Percentiles rank a stretch among this genome's conserved stretches.
Evolutionary conservation across 139 green algal genomes (phyloP).

Genomic region (Spirogloea muscicola): DNA sequence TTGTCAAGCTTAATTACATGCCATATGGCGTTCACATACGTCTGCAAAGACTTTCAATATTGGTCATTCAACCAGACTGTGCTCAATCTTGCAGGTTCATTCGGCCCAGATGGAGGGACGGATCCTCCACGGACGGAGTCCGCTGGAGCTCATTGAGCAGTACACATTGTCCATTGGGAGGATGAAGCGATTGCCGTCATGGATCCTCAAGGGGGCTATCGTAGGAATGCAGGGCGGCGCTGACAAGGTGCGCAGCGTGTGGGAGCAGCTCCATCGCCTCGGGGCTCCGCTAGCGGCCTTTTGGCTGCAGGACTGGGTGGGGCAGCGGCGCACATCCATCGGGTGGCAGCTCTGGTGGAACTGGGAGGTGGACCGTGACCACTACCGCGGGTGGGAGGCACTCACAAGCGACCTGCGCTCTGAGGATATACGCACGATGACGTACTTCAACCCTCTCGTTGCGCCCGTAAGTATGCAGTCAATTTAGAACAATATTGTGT

Average conservation of each 20-base stretch:
- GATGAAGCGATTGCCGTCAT: constrained; percentile 37
- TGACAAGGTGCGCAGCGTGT: constrained; percentile 12
- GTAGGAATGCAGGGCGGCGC: constrained; percentile 45
- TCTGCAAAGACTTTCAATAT: too few species aligned
- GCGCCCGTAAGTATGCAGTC: too few species aligned
- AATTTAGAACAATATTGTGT: too few species aligned
- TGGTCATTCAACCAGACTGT: too few species aligned
- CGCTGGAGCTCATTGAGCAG: constrained; percentile 24
- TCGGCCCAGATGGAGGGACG: neutral
- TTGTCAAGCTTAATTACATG: too few species aligned
- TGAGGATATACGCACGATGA: constrained; percentile 18
- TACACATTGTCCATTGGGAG: constrained; percentile 49
- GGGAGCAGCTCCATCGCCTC: neutral
- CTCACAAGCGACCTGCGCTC: constrained; percentile 14
- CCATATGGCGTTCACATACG: too few species aligned
- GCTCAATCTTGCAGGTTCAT: constrained; percentile 18
- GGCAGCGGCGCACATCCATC: constrained; percentile 25
- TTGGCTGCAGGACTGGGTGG: constrained; percentile 50
- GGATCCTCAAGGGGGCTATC: constrained; percentile 23
- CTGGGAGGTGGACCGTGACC: constrained; percentile 42
- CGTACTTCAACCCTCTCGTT: constrained; percentile 27
- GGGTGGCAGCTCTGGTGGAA: constrained; percentile 52
- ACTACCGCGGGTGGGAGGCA: constrained; percentile 44
- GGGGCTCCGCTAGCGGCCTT: constrained; percentile 33
- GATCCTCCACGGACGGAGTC: constrained; percentile 28